Evolutionary conservation across 2,329 filamentous ascomycete species (phyloP), one percentile per base, ranked within the genome.

Genomic region (Dichotomopilus funicola): DNA sequence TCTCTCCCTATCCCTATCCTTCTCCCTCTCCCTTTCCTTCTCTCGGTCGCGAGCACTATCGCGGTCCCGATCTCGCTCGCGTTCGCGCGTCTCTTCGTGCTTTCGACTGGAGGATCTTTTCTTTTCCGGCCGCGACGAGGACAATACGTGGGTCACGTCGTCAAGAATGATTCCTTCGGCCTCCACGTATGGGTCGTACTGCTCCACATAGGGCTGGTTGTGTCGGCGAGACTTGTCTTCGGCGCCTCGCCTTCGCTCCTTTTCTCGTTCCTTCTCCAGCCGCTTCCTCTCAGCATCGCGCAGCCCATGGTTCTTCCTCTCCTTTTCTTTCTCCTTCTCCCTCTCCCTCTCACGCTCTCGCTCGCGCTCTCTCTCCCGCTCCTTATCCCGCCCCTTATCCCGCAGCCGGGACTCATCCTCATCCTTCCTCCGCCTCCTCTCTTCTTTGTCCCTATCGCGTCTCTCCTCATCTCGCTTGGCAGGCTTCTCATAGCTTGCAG

Each of bases 401-500:
- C 54, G 51, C 34, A 42, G 56, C 59, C 64, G 62, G 27, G 55
- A 6, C 11, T 67, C 66, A 2, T 68, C 65, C 27, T 66, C 65
- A 47, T 68, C 67, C 53, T 62, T 67, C 57, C 64, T 61, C 55
- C 63, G 62, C 61, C 64, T 62, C 59, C 64, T 56, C 59, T 65
- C 63, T 46, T 68, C 65, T 51, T 64, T 65, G 19, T 71, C 64
- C 12, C 33, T 33, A 12, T 52, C 50, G 10, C 66, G 66, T 34
- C 71, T 61, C 27, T 75, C 69, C 3, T 72, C 69, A 0, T 72
- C 69, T 35, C 68, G 67, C 59, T 72, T 75, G 2, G 72, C 72
- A 3, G 73, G 65, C 61, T 74, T 73, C 50, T 78, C 75, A 38
- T 70, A 71, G 45, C 64, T 63, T 37, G 64, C 58, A 4, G 63